A percentile compares a stretch with the other conserved stretches of the same genome.
These are phyloP conservation scores for Toxicodendron radicans DNA, from an alignment of 345 rosid species.

Conservation along the genomic window DNA sequence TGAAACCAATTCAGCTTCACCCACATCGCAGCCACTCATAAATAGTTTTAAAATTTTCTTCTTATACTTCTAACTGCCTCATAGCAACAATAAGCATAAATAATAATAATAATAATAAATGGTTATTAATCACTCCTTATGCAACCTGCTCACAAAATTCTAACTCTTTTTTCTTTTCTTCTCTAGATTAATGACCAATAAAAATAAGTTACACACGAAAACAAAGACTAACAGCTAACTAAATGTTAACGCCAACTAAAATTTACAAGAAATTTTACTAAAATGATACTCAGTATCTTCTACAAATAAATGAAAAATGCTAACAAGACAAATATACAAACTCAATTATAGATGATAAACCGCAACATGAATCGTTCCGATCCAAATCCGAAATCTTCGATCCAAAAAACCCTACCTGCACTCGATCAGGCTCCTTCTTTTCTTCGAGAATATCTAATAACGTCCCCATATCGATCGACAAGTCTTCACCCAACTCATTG, in stretches of 20 bases:
- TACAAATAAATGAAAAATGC: neutral
- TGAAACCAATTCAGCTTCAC: too few relatives aligned
- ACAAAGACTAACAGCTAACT: neutral
- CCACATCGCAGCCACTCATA: too few relatives aligned
- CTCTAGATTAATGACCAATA: neutral
- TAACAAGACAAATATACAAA: neutral
- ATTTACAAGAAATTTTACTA: neutral
- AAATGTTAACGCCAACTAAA: neutral
- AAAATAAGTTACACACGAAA: neutral
- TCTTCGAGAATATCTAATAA: constrained; percentile 42
- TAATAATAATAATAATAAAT: neutral
- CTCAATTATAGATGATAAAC: neutral
- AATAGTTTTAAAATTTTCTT: neutral
- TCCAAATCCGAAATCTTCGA: constrained; percentile 7
- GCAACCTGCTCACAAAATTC: neutral
- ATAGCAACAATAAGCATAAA: neutral
- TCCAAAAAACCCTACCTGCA: constrained; percentile 38
- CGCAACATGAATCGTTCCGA: neutral
- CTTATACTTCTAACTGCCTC: neutral
- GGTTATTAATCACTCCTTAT: neutral
- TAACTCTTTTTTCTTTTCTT: neutral
- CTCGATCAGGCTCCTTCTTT: constrained; percentile 26
- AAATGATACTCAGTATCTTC: neutral
- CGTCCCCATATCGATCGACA: constrained; percentile 41
- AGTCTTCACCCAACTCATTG: constrained; percentile 22